Evolutionary conservation across 345 rosid species (phyloP).

Genomic region (Atalantia buxifolia): DNA sequence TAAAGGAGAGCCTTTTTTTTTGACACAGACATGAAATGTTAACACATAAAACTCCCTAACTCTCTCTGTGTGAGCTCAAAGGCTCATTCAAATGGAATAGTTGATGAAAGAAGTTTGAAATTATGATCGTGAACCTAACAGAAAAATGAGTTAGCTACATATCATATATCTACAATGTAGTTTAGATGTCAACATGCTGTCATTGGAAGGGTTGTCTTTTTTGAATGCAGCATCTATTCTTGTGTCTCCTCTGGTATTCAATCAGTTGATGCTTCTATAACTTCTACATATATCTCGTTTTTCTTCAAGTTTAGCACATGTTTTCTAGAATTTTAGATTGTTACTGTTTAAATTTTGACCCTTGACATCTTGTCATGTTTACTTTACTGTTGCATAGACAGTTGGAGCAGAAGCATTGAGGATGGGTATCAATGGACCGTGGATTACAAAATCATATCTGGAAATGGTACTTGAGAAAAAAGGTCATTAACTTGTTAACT

Average conservation of each 20-base stretch:
- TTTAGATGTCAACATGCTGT: not conserved
- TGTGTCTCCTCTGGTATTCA: not conserved
- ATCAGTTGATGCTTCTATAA: not conserved
- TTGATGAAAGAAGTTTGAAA: not conserved
- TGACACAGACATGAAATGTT: not conserved
- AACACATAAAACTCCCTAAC: not conserved
- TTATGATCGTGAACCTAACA: not conserved
- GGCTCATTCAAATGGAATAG: not conserved
- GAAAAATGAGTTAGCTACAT: not conserved
- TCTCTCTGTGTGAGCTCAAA: not conserved
- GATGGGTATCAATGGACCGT: conserved; percentile 75
- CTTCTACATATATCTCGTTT: not conserved
- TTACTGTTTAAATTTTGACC: conserved; percentile 1
- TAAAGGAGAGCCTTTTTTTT: not conserved
- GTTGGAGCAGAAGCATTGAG: conserved; percentile 92
- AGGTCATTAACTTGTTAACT: conserved; percentile 44
- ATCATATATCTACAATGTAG: not conserved
- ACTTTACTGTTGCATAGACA: conserved; percentile 46
- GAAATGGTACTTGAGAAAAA: conserved; percentile 93
- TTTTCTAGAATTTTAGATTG: not conserved
- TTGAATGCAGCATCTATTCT: not conserved
- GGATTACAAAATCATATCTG: conserved; percentile 96
- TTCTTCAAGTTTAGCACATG: not conserved
- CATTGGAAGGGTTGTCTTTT: not conserved
- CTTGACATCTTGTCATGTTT: conserved; percentile 13